Evolutionary conservation across 2,329 filamentous ascomycete genomes (phyloP).

Genomic region (Ceratocystis huliohia): DNA sequence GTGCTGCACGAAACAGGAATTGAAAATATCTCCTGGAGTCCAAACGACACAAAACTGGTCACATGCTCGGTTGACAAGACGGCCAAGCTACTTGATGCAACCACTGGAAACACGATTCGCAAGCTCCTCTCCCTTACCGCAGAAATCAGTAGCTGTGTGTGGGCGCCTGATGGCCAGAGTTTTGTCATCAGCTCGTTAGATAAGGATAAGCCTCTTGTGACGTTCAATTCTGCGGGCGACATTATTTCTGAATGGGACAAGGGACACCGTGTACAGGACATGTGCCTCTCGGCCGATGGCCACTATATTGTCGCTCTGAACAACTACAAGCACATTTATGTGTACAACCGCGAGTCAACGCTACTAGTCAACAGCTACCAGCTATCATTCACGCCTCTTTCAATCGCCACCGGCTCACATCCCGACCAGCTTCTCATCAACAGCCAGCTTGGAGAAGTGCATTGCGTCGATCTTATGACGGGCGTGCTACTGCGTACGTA

Average conservation of each 20-base stretch:
- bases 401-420: constrained; percentile 68
- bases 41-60: constrained; percentile 74
- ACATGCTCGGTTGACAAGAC: constrained; percentile 66
- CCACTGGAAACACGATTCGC: constrained; percentile 40
- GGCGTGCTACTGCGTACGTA: constrained; percentile 62
- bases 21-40: constrained; percentile 78
- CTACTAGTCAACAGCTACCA: constrained; percentile 45
- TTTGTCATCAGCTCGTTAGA: constrained; percentile 74
- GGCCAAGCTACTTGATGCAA: constrained; percentile 62
- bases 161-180: constrained; percentile 62
- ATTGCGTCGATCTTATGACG: constrained; percentile 64
- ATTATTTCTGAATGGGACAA: constrained; percentile 53
- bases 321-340: constrained; percentile 54
- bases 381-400: constrained; percentile 54
- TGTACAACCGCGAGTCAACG: constrained; percentile 68
- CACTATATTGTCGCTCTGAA: constrained; percentile 69
- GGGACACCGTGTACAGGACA: constrained; percentile 66
- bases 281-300: constrained; percentile 72
- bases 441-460: constrained; percentile 61
- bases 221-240: constrained; percentile 55
- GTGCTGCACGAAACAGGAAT: constrained; percentile 57
- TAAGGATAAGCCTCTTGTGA: constrained; percentile 50
- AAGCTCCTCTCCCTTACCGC: constrained; percentile 57
- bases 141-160: constrained; percentile 80
- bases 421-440: constrained; percentile 74